Conservation (phyloP, 148 eudicot species). For the Camellia japonica region DNA sequence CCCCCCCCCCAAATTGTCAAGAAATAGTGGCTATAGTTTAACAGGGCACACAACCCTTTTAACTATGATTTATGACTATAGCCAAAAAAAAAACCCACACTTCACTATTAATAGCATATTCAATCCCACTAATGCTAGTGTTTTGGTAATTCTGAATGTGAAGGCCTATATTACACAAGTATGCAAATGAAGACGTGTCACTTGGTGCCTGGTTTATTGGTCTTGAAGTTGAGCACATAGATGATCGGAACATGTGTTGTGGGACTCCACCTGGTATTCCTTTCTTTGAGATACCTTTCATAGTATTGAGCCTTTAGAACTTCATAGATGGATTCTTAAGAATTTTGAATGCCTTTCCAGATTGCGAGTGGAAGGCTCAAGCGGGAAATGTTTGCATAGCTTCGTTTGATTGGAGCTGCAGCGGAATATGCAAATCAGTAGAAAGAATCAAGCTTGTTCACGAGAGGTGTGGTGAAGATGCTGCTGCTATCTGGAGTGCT, state of each 20-base stretch:
- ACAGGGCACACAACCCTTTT: background rate
- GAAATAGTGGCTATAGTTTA: background rate
- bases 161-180: slow-evolving; percentile 84
- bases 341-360: slow-evolving; percentile 19
- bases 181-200: slow-evolving; percentile 88
- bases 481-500: slow-evolving; percentile 56
- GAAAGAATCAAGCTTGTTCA: slow-evolving; percentile 61
- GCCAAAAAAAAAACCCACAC: too few relatives aligned
- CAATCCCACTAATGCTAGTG: too few relatives aligned
- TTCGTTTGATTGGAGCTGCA: slow-evolving; percentile 76
- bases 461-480: slow-evolving; percentile 62
- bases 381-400: slow-evolving; percentile 69
- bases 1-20: too few relatives aligned
- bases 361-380: slow-evolving; percentile 71
- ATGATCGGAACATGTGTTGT: slow-evolving; percentile 86
- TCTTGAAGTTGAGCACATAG: slow-evolving; percentile 84
- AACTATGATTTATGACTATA: too few relatives aligned
- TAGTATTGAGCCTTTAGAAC: background rate
- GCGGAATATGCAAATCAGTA: slow-evolving; percentile 79
- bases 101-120: too few relatives aligned
- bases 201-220: slow-evolving; percentile 93
- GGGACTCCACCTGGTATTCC: slow-evolving; percentile 87
- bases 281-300: background rate
- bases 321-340: background rate
- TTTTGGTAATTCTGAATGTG: background rate